Evolutionary conservation across 2,329 filamentous ascomycete genomes (phyloP).

Genomic region (Penicillium fuscoglaucum): DNA sequence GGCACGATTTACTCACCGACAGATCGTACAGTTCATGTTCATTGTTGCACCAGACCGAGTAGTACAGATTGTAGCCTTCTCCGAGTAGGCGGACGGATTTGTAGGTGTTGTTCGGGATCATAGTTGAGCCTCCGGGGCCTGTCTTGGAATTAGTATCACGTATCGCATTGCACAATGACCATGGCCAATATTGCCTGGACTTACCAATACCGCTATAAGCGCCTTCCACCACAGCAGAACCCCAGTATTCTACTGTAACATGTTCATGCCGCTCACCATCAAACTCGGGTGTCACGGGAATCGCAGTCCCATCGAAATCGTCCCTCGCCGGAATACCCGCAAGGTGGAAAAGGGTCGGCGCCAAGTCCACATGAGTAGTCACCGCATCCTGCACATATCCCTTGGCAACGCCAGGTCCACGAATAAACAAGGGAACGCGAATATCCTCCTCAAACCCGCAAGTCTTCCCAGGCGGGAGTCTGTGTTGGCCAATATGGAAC

Average conservation of each 20-base stretch:
- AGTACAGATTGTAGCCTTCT: conserved; percentile 41
- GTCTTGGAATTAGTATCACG: background rate
- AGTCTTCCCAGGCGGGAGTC: conserved; percentile 59
- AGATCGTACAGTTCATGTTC: conserved; percentile 46
- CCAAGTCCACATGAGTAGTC: conserved; percentile 65
- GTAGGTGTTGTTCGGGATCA: conserved; percentile 41
- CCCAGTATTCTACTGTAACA: conserved; percentile 61
- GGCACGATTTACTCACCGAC: conserved; percentile 21
- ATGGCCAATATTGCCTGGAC: background rate
- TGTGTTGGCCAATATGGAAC: conserved; percentile 61
- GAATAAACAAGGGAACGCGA: conserved; percentile 59
- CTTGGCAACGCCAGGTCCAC: conserved; percentile 56
- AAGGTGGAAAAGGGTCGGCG: conserved; percentile 59
- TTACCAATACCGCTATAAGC: conserved; percentile 30
- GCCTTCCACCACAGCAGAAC: conserved; percentile 37
- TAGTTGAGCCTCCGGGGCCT: conserved; percentile 23
- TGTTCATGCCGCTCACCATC: conserved; percentile 51
- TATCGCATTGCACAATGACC: background rate
- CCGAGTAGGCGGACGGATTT: conserved; percentile 42
- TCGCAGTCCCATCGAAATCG: conserved; percentile 60
- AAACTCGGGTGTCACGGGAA: conserved; percentile 42
- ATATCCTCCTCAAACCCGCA: conserved; percentile 62
- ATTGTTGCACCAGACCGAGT: conserved; percentile 44
- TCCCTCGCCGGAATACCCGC: conserved; percentile 42
- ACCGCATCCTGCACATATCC: conserved; percentile 48